Percentiles rank a stretch among this genome's conserved stretches.
These are phyloP conservation scores for Pichiaceae sp. DNA, from an alignment of 1,139 yeast genomes.

Conservation along the genomic window DNA sequence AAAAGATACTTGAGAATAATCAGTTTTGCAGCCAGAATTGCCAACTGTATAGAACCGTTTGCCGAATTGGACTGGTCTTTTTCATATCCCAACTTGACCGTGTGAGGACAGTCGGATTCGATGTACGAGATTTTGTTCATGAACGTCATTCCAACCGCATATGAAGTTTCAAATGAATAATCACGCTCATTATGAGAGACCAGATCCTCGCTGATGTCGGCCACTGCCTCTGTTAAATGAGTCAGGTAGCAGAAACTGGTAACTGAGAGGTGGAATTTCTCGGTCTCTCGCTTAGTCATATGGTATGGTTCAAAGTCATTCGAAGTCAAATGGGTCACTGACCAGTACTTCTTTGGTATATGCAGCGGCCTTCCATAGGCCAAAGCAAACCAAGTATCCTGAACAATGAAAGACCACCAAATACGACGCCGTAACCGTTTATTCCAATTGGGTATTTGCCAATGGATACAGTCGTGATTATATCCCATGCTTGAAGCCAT, in stretches of 20 bases:
- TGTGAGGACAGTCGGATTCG: background rate
- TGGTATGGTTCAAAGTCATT: constrained; percentile 1
- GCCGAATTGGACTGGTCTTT: background rate
- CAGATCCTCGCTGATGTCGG: constrained; percentile 1
- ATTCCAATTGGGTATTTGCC: constrained; percentile 5
- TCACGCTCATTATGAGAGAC: background rate
- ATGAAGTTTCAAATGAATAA: constrained; percentile 1
- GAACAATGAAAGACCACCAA: constrained; percentile 6
- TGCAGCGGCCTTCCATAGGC: constrained; percentile 4
- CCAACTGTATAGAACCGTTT: constrained; percentile 1
- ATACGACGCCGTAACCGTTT: constrained; percentile 4
- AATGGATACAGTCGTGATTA: constrained; percentile 2
- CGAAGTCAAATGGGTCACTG: background rate
- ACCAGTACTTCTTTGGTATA: constrained; percentile 2
- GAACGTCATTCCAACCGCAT: background rate
- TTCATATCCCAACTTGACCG: background rate
- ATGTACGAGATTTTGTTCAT: background rate
- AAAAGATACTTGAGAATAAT: too few relatives aligned
- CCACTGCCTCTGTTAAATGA: background rate
- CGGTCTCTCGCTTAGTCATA: constrained; percentile 1
- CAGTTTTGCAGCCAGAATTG: constrained; percentile 2
- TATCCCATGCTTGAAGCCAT: constrained; percentile 3
- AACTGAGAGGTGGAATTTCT: constrained; percentile 1
- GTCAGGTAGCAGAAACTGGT: constrained; percentile 1
- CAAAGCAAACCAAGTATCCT: constrained; percentile 5